A percentile compares a stretch with the other conserved stretches of the same genome.
Conservation (phyloP, 257 asterid genomes). For the Gentiana dahurica region DNA sequence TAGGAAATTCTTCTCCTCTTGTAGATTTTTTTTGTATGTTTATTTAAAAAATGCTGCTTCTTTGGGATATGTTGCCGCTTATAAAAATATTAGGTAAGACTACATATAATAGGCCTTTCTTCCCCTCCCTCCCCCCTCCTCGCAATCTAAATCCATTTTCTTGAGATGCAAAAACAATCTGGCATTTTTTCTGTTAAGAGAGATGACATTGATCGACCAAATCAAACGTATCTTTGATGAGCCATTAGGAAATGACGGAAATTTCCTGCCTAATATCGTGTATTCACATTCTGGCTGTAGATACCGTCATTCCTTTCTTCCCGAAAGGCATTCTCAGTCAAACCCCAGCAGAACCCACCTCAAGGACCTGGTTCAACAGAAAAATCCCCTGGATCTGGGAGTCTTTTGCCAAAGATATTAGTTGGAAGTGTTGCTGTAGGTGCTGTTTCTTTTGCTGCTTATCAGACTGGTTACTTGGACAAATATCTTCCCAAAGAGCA, state of each 20-base stretch:
- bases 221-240: slow-evolving; percentile 9
- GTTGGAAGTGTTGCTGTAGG: slow-evolving; percentile 62
- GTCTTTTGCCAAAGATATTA: slow-evolving; percentile 41
- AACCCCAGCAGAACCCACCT: slow-evolving; percentile 35
- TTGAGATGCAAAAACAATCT: background rate
- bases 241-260: background rate
- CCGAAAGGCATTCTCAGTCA: slow-evolving; percentile 57
- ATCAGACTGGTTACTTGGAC: slow-evolving; percentile 61
- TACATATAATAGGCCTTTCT: too few species aligned
- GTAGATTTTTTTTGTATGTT: too few species aligned
- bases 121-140: too few species aligned
- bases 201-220: background rate
- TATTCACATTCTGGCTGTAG: slow-evolving; percentile 29
- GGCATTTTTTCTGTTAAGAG: background rate
- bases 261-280: background rate
- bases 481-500: slow-evolving; percentile 41
- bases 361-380: slow-evolving; percentile 28
- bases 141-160: background rate
- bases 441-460: slow-evolving; percentile 55
- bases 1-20: too few species aligned
- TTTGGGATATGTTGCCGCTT: too few species aligned
- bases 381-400: slow-evolving; percentile 37
- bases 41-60: too few species aligned
- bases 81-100: too few species aligned
- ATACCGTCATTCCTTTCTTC: slow-evolving; percentile 75